Evolutionary conservation across 1,139 yeast species (phyloP), one percentile per base, ranked within the genome.

Genomic region (Lodderomyces theae): DNA sequence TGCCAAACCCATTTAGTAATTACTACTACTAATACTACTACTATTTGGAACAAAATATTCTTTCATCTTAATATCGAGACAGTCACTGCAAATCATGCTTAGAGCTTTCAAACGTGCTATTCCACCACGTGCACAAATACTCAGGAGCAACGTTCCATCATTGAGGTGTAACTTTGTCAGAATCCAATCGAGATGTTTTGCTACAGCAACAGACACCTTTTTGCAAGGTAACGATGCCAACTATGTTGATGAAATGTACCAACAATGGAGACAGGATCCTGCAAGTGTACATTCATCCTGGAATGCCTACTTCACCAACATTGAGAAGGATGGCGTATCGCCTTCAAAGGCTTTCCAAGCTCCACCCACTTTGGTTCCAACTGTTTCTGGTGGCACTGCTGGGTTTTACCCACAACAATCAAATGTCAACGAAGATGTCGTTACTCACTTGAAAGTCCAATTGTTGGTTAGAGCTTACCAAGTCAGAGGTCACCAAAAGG

Each of bases 161-260:
- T 23, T 34, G 26, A 34, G 37, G 15, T 17, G 21, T 22, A 24
- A 34, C n/a, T 34, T 22, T 15, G 16, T 16, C 17, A 17, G 12
- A 29, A 30, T 34, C 10, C 31, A 30, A 26, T 36, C 31, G 30
- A 47, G 51, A 37, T 37, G 37, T 28, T 40, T 48, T 31, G 52
- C 52, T 21, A 46, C 52, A 18, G 52, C 52, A 18, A 46, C 52
- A 16, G 52, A 49, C 38, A 41, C 48, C 13, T 92, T 92, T 64
- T 69, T 90, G 54, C 88, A 86, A 54, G 80, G 95, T 42, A 81
- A 82, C 61, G 87, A 87, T 64, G 95, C 96, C 51, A 82, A 82
- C 57, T 92, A 92, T 67, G 86, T 94, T 55, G 99, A 92, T 64
- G 97, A 92, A 68, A 92, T 92, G 99, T 94, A 89, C 65, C 80